Evolutionary conservation across 2,329 filamentous ascomycete genomes (phyloP).

Genomic region (Fonsecaea erecta): DNA sequence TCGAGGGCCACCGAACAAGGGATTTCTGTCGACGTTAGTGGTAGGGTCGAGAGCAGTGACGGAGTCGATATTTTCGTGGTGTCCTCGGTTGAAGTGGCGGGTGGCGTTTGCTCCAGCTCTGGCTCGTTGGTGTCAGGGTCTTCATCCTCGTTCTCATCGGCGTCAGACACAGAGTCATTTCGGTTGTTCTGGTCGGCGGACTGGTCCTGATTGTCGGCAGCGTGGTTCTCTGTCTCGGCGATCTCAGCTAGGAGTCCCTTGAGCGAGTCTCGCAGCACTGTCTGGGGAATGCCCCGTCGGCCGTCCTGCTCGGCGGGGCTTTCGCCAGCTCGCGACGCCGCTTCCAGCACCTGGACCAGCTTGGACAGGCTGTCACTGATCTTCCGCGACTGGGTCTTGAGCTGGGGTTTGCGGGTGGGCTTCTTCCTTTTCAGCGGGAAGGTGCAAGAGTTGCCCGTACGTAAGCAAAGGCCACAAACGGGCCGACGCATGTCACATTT

Average conservation of each 20-base stretch:
- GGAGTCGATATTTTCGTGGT: constrained; percentile 9
- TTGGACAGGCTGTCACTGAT: constrained; percentile 25
- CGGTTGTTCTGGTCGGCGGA: background rate
- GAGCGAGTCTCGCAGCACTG: constrained; percentile 23
- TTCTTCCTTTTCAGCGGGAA: constrained; percentile 30
- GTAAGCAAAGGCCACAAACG: constrained; percentile 28
- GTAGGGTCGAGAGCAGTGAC: background rate
- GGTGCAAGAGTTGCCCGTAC: constrained; percentile 29
- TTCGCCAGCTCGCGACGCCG: constrained; percentile 21
- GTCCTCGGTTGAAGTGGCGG: background rate
- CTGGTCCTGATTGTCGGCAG: background rate
- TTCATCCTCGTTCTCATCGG: constrained; percentile 19
- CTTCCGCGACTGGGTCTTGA: constrained; percentile 27
- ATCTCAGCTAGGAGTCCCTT: constrained; percentile 29
- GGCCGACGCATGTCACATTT: constrained; percentile 33
- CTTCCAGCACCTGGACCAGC: constrained; percentile 27
- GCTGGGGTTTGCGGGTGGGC: constrained; percentile 24
- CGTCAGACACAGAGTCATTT: constrained; percentile 9
- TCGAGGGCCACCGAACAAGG: constrained; percentile 64
- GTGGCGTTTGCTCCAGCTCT: background rate
- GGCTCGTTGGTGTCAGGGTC: constrained; percentile 11
- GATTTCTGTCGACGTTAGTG: constrained; percentile 3
- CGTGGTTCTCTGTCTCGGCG: constrained; percentile 12
- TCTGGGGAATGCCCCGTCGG: constrained; percentile 19
- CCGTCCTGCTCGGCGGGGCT: constrained; percentile 5